Base-by-base conservation (phyloP, 805 yeast genomes). In the Cyberlindnera galapagoensis region DNA sequence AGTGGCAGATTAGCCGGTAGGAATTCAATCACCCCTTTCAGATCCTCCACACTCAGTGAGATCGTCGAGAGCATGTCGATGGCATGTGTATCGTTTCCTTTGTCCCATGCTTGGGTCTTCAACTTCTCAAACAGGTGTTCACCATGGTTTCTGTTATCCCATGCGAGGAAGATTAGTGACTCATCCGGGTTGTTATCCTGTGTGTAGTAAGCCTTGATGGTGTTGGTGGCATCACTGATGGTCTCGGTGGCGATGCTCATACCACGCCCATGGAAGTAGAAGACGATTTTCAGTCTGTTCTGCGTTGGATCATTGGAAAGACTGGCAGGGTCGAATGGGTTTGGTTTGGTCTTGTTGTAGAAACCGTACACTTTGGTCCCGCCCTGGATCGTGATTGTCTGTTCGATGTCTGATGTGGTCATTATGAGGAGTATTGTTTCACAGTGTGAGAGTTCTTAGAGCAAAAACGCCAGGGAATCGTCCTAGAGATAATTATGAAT, bases 101-200 rank as follows among this genome's bases (percentile, higher is more conserved):
- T 23, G 8, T 8, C 21, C 47, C 47, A 43, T 18, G 20, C 31
- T 3, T 28, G 11, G 17, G 46, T 44, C 14, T 40, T 34, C 12
- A 11, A 4, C 8, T 6, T 26, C 17, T 36, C 39, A 2, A 46
- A 12, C 0, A 24, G 7, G 12, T 52, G 30, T 3, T 9, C 18
- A 8, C 54, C 52, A 26, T 49, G 54, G 31, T 49, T 49, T 34
- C 45, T 35, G 8, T 33, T 42, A 26, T 49, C 54, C 36, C 45
- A 49, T 4, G 42, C 20, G 10, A 47, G 8, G 2, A 47, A 26
- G 9, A 46, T 18, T 5, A 47, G 23, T 3, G 44, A 40, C 9
- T 14, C 21, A 13, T 28, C 34, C 4, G 19, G 16, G 14, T 12
- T 9, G 5, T n/a, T 5, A 3, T 10, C 24, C 6, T 14, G 21